Base-by-base conservation (phyloP, 2,329 filamentous ascomycete genomes). In the Diaporthe longicolla region DNA sequence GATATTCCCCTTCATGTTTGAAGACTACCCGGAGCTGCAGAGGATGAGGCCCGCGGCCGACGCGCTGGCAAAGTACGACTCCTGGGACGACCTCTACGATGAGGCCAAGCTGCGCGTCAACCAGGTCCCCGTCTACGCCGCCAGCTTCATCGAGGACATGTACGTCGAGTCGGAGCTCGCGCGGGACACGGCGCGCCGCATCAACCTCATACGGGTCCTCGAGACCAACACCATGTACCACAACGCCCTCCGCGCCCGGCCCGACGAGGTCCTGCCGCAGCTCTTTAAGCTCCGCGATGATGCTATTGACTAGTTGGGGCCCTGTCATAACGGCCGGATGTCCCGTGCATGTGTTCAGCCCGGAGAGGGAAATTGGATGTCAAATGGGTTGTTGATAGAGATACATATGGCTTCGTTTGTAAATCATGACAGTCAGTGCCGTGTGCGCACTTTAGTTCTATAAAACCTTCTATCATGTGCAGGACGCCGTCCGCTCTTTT, bases 1-100 rank as follows among this genome's bases (percentile, higher is more conserved):
- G 95, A 90, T 98, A 68, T 98, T 92, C 81, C 93, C 93, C 0
- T 93, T 94, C 82, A 93, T 95, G 87, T 95, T 98, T 77, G 91
- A 95, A 50, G 92, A 92, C 21, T 96, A 94, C 79, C 87, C 90
- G 0, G 95, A 97, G 82, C 89, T 98, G 26, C 84, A 84, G n/a
- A 85, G 90, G 73, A 83, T 98, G 61, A 89, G 89, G 71, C 86
- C 90, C 15, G 92, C 91, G 0, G 95, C 94, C 0, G 86, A 95
- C 11, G 86, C 91, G 29, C 86, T 98, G 24, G 92, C 92, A 0
- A 75, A 83, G 1, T 86, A 87, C 52, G 77, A 83, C 0, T 87
- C 90, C 75, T 94, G 93, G 92, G 88, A 90, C 0, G 80, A 83
- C 0, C 84, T 94, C 3, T 94, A 94, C 78, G 88, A 93, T 76